A percentile compares a stretch with the other conserved stretches of the same genome.
These are phyloP conservation scores for Penicillium cosmopolitanum DNA, from an alignment of 495 filamentous ascomycete species.

Conservation along the genomic window DNA sequence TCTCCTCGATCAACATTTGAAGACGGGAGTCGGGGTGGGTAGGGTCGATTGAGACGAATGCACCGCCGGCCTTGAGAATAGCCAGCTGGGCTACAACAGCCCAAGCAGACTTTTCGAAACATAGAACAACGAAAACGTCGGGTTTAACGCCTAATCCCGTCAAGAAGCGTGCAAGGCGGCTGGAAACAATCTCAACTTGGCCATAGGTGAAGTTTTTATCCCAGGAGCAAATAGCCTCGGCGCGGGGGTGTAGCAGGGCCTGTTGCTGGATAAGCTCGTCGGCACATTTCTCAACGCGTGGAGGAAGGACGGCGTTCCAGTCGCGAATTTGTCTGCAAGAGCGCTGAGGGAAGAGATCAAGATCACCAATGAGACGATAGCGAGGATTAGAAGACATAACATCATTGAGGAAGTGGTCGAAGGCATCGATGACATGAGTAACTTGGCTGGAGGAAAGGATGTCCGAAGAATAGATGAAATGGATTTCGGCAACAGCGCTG, in stretches of 20 bases:
- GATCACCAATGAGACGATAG: slow-evolving; percentile 33
- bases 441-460: slow-evolving; percentile 40
- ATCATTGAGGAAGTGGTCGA: slow-evolving; percentile 40
- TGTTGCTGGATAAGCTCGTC: slow-evolving; percentile 54
- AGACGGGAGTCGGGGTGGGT: slow-evolving; percentile 58
- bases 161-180: slow-evolving; percentile 39
- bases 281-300: slow-evolving; percentile 43
- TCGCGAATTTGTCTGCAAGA: slow-evolving; percentile 36
- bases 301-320: slow-evolving; percentile 41
- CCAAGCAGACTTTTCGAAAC: slow-evolving; percentile 62
- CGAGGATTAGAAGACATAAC: slow-evolving; percentile 35
- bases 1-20: slow-evolving; percentile 54
- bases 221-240: slow-evolving; percentile 50
- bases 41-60: slow-evolving; percentile 61
- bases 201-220: slow-evolving; percentile 53
- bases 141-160: slow-evolving; percentile 46
- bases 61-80: slow-evolving; percentile 62
- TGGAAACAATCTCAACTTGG: slow-evolving; percentile 45
- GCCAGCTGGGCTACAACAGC: slow-evolving; percentile 56
- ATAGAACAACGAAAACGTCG: slow-evolving; percentile 54
- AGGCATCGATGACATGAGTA: slow-evolving; percentile 43
- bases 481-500: slow-evolving; percentile 33
- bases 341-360: slow-evolving; percentile 36
- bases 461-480: slow-evolving; percentile 44
- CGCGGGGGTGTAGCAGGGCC: slow-evolving; percentile 30